Conservation (phyloP, 106 monocot genomes). For the Agapanthus africanus region DNA sequence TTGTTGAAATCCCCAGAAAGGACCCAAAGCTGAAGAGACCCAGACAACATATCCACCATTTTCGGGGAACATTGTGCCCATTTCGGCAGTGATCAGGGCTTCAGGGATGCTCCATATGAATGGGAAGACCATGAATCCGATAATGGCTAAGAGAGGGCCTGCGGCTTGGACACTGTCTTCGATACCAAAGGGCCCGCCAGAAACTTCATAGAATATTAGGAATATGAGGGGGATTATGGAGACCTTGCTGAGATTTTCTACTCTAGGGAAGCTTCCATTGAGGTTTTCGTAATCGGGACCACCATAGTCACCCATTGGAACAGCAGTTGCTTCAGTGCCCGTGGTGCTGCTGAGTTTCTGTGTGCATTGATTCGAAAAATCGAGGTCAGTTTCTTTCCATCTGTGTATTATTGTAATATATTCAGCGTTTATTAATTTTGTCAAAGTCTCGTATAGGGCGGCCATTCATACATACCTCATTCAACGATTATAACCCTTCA, state of each 20-base stretch:
- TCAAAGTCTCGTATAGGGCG: too few species aligned
- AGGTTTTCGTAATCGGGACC: slow-evolving; percentile 13
- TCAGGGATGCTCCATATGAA: slow-evolving; percentile 75
- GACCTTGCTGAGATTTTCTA: slow-evolving; percentile 25
- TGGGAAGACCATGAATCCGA: slow-evolving; percentile 64
- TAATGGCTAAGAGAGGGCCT: slow-evolving; percentile 53
- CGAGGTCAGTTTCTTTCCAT: too few species aligned
- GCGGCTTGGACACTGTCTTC: slow-evolving; percentile 71
- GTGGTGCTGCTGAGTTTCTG: not conserved
- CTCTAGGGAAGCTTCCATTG: slow-evolving; percentile 15
- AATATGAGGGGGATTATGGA: slow-evolving; percentile 56
- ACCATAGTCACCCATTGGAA: not conserved
- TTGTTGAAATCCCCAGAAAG: slow-evolving; percentile 71
- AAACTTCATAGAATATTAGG: slow-evolving; percentile 79
- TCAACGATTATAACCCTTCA: too few species aligned
- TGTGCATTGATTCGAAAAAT: too few species aligned
- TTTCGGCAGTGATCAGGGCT: slow-evolving; percentile 65
- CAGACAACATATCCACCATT: slow-evolving; percentile 74
- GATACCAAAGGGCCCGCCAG: slow-evolving; percentile 67
- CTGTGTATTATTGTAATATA: too few species aligned
- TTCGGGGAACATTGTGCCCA: slow-evolving; percentile 81
- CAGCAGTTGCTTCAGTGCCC: not conserved
- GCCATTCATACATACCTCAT: too few species aligned
- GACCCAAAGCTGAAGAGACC: slow-evolving; percentile 61
- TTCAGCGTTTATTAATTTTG: too few species aligned